These are phyloP conservation scores for Colletotrichum costaricense DNA, from an alignment of 2,329 filamentous ascomycete species.

Conservation along the genomic window DNA sequence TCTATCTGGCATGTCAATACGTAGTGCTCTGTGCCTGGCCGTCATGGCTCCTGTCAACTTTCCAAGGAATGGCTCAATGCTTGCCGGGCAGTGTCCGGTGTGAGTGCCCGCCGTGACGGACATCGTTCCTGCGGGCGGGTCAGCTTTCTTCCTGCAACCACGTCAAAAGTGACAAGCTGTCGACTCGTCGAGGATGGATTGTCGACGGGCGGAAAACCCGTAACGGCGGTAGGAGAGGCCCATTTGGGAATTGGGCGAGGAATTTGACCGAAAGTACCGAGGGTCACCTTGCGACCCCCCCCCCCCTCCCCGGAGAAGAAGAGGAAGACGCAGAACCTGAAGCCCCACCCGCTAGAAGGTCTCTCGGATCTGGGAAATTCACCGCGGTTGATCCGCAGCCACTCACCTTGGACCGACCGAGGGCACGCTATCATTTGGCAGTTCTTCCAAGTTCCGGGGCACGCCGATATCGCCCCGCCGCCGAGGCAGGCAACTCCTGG, in stretches of 20 bases:
- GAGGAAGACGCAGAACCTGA: neutral
- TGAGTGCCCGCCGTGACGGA: neutral
- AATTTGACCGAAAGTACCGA: constrained; percentile 31
- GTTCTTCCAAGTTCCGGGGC: neutral
- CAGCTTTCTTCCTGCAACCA: constrained; percentile 10
- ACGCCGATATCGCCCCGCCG: constrained; percentile 8
- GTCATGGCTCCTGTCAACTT: neutral
- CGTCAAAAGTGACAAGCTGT: neutral
- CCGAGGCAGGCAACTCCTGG: neutral
- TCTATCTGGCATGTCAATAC: neutral
- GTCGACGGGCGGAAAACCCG: neutral
- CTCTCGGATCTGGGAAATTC: constrained; percentile 10
- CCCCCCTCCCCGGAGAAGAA: neutral
- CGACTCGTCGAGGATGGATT: no score
- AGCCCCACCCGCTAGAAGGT: neutral
- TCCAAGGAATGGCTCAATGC: neutral
- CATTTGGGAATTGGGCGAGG: constrained; percentile 10
- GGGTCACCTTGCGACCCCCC: constrained; percentile 8
- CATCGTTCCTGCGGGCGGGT: constrained; percentile 4
- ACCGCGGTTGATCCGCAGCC: constrained; percentile 29
- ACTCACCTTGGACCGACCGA: neutral
- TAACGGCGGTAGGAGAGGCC: neutral
- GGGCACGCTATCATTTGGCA: neutral
- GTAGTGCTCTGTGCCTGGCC: neutral
- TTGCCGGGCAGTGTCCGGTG: neutral